Evolutionary conservation across 2,329 filamentous ascomycete genomes (phyloP).

Genomic region (Pestalotiopsis sp.): DNA sequence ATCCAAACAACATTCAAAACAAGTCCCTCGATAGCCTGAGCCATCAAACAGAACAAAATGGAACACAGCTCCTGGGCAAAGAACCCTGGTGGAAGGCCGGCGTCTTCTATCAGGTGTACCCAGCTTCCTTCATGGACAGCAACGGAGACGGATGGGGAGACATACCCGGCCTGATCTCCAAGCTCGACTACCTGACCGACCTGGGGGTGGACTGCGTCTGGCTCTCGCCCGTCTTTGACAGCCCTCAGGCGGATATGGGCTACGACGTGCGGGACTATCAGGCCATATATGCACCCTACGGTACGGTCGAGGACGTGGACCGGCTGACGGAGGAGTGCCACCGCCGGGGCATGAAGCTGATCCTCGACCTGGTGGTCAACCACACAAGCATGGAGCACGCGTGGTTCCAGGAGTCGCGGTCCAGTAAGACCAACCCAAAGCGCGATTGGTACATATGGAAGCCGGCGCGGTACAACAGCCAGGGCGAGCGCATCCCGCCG

Average conservation of each 20-base stretch:
- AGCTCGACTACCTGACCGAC: constrained; percentile 65
- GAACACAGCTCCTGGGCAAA: constrained; percentile 19
- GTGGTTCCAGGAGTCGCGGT: constrained; percentile 61
- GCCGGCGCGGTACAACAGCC: constrained; percentile 52
- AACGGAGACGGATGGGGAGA: constrained; percentile 67
- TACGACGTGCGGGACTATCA: constrained; percentile 75
- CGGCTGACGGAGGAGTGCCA: constrained; percentile 63
- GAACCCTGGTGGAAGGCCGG: constrained; percentile 50
- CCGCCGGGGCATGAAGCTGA: constrained; percentile 63
- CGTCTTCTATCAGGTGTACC: constrained; percentile 57
- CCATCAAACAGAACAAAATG: not conserved
- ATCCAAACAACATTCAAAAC: not conserved
- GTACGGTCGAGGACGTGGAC: constrained; percentile 69
- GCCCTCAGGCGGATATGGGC: constrained; percentile 69
- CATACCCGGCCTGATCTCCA: constrained; percentile 64
- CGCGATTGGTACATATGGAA: constrained; percentile 71
- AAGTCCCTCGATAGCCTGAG: not conserved
- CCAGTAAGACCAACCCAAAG: constrained; percentile 52
- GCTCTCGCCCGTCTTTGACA: constrained; percentile 56
- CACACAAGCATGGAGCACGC: constrained; percentile 62
- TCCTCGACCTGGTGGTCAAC: constrained; percentile 75
- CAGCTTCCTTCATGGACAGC: constrained; percentile 60
- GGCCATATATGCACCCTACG: constrained; percentile 67
- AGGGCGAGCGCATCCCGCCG: constrained; percentile 59
- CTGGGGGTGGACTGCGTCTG: constrained; percentile 67